A percentile compares a stretch with the other conserved stretches of the same genome.
These are phyloP conservation scores for Fusarium secorum DNA, from an alignment of 2,329 filamentous ascomycete genomes.

Conservation along the genomic window DNA sequence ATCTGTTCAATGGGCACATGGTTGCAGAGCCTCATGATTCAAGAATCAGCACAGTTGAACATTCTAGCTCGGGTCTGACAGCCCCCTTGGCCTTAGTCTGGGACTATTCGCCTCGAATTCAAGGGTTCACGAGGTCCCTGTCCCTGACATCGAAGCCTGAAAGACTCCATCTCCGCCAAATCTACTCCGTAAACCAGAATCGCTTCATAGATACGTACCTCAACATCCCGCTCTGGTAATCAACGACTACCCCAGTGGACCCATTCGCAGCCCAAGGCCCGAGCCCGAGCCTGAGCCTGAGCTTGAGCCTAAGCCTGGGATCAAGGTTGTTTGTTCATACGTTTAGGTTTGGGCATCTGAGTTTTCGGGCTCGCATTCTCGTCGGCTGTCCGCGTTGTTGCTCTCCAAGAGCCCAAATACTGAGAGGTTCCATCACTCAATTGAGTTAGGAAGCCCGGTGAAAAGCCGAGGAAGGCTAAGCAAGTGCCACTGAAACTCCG, in stretches of 20 bases:
- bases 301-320: slow-evolving; percentile 6
- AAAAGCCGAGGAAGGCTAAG: slow-evolving; percentile 29
- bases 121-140: slow-evolving; percentile 30
- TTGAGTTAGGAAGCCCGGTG: slow-evolving; percentile 17
- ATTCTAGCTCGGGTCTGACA: slow-evolving; percentile 24
- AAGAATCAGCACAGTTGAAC: slow-evolving; percentile 18
- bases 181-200: background rate
- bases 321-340: slow-evolving; percentile 13
- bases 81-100: slow-evolving; percentile 6
- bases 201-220: background rate
- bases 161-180: slow-evolving; percentile 21
- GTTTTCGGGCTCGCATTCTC: slow-evolving; percentile 24
- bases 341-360: slow-evolving; percentile 27
- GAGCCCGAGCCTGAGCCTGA: slow-evolving; percentile 8
- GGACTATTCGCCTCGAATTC: slow-evolving; percentile 18
- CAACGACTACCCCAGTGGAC: slow-evolving; percentile 9
- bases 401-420: slow-evolving; percentile 2
- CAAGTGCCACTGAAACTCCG: slow-evolving; percentile 21
- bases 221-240: background rate
- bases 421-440: slow-evolving; percentile 12
- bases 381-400: slow-evolving; percentile 24
- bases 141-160: slow-evolving; percentile 22
- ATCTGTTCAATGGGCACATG: slow-evolving; percentile 1
- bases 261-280: slow-evolving; percentile 27
- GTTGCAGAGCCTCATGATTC: slow-evolving; percentile 41